Evolutionary conservation across 352 stramenopile species (phyloP).

Genomic region (Pythium volutum): DNA sequence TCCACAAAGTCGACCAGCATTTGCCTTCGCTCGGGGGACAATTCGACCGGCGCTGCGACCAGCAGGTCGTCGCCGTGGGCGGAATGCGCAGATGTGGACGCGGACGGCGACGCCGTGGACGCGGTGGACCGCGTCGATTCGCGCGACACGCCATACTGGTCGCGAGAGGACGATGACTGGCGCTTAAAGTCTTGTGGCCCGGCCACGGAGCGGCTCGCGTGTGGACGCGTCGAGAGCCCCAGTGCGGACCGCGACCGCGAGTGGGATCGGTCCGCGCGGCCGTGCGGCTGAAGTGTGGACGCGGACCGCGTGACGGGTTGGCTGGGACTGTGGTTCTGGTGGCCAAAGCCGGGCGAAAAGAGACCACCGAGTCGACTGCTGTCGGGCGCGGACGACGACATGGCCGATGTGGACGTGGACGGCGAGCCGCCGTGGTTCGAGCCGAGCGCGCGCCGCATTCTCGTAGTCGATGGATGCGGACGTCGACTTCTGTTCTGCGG

Average conservation of each 20-base stretch:
- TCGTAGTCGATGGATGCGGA: not conserved
- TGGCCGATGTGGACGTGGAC: conserved; percentile 8
- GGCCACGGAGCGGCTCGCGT: conserved; percentile 15
- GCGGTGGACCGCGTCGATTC: not conserved
- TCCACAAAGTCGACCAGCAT: conserved; percentile 76
- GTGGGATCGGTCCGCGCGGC: not conserved
- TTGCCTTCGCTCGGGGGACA: conserved; percentile 35
- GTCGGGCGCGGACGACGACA: conserved; percentile 15
- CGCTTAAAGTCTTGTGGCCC: conserved; percentile 2
- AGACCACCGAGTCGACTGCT: conserved; percentile 1
- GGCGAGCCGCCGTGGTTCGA: conserved; percentile 10
- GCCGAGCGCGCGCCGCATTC: conserved; percentile 18
- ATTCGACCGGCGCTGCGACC: conserved; percentile 12
- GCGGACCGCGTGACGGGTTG: conserved; percentile 2
- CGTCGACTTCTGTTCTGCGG: not conserved
- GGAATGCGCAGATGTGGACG: conserved; percentile 9
- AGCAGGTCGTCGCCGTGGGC: conserved; percentile 1
- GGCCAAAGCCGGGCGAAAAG: not conserved
- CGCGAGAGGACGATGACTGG: not conserved
- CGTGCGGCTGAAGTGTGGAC: not conserved
- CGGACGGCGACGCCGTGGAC: not conserved
- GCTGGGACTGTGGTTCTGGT: not conserved
- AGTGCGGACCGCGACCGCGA: conserved; percentile 19
- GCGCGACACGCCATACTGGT: not conserved
- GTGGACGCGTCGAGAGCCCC: conserved; percentile 9